Conservation (phyloP, 2,329 filamentous ascomycete species). For the Fusarium verticillioides region DNA sequence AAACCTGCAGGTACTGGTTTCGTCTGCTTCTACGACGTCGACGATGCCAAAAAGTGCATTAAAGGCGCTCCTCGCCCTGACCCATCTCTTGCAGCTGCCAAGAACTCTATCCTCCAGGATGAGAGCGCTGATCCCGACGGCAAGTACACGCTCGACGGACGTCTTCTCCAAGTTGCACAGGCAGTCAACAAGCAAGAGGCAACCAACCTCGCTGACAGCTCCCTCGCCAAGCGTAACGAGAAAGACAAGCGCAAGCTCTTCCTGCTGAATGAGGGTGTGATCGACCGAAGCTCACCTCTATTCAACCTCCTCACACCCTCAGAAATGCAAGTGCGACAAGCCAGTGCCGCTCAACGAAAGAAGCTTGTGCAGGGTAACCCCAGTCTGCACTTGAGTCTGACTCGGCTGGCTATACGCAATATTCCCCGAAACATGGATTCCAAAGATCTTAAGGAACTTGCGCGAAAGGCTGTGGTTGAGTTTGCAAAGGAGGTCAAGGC, state of each 20-base stretch:
- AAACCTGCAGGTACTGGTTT: constrained; percentile 93
- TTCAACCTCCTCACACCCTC: constrained; percentile 80
- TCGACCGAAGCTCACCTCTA: constrained; percentile 79
- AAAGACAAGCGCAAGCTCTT: constrained; percentile 93
- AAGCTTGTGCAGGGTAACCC: constrained; percentile 92
- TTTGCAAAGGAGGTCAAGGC: constrained; percentile 91
- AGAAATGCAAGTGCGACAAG: constrained; percentile 88
- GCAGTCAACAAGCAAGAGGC: constrained; percentile 89
- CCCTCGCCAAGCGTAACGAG: constrained; percentile 71
- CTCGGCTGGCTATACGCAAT: constrained; percentile 90
- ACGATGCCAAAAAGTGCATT: constrained; percentile 82
- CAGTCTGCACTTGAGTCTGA: constrained; percentile 86
- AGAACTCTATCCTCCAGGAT: constrained; percentile 88
- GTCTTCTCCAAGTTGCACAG: constrained; percentile 83
- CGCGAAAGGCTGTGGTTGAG: constrained; percentile 90
- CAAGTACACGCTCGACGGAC: constrained; percentile 89
- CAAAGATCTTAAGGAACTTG: constrained; percentile 91
- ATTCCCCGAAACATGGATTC: constrained; percentile 84
- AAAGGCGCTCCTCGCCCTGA: constrained; percentile 74
- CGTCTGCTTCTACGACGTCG: constrained; percentile 85
- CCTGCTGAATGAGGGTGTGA: constrained; percentile 86
- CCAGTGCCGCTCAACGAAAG: constrained; percentile 87
- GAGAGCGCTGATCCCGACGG: constrained; percentile 84
- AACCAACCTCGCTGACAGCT: constrained; percentile 75
- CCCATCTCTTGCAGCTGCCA: constrained; percentile 58